Conservation (phyloP, 2,329 filamentous ascomycete species). For the Ophiosphaerella herpotricha region DNA sequence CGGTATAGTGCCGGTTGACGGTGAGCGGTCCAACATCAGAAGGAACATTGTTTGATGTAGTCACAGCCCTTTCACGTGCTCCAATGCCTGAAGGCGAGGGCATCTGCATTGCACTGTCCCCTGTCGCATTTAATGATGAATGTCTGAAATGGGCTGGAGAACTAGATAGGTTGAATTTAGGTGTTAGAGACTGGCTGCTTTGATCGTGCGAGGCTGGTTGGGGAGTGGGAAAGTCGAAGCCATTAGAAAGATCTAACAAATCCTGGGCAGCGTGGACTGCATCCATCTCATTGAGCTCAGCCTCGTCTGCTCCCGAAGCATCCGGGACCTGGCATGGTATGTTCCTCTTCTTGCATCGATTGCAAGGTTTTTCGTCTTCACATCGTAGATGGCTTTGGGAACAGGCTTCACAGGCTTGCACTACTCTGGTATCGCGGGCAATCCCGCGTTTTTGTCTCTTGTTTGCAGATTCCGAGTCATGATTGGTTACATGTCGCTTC, state of each 20-base stretch:
- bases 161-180: background rate
- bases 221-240: constrained; percentile 23
- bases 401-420: constrained; percentile 58
- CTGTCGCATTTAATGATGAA: background rate
- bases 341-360: constrained; percentile 56
- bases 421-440: constrained; percentile 32
- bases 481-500: constrained; percentile 56
- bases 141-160: background rate
- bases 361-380: constrained; percentile 60
- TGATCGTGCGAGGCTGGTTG: constrained; percentile 7
- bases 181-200: constrained; percentile 1
- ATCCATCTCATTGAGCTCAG: constrained; percentile 26
- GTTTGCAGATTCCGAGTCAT: constrained; percentile 43
- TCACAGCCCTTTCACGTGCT: background rate
- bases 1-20: constrained; percentile 11
- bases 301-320: constrained; percentile 13
- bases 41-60: constrained; percentile 1
- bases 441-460: constrained; percentile 32
- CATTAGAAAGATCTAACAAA: constrained; percentile 33
- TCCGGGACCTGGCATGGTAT: constrained; percentile 48
- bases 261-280: constrained; percentile 38
- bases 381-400: constrained; percentile 59
- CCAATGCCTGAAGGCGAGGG: background rate
- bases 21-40: constrained; percentile 1
- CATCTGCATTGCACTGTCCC: background rate